phyloP scores from a whole-genome alignment of 169 alveolate species.

The Plasmodium cynomolgi region DNA sequence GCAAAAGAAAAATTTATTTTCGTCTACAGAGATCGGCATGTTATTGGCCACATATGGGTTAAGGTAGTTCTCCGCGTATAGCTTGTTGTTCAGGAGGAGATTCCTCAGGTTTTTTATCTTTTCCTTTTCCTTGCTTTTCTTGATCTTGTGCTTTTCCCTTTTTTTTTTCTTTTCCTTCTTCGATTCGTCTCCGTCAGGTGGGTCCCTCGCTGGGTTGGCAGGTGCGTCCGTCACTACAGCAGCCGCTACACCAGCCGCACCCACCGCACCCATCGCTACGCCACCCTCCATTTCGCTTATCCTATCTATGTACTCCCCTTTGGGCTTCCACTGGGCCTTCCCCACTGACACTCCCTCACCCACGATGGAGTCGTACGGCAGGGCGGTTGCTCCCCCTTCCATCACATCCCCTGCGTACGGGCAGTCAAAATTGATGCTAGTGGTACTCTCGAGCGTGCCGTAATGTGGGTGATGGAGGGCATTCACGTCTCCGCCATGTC shows the following conservation, averaged over 20 bases:
- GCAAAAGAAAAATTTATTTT: conserved; percentile 61
- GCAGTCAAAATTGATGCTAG: not conserved
- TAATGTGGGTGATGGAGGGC: not conserved
- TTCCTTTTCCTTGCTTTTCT: conserved; percentile 9
- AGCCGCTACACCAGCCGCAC: not conserved
- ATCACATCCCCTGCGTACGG: not conserved
- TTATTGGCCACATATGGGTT: conserved; percentile 57
- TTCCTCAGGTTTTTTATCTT: conserved; percentile 25
- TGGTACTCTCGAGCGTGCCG: not conserved
- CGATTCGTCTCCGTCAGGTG: not conserved
- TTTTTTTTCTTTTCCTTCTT: conserved; percentile 8
- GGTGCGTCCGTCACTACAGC: not conserved
- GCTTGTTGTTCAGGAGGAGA: conserved; percentile 24
- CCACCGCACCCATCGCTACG: not conserved
- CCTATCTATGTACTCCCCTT: not conserved
- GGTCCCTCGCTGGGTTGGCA: not conserved
- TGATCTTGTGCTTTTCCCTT: not conserved
- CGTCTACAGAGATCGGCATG: conserved; percentile 65
- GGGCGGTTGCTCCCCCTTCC: not conserved
- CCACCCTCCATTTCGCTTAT: not conserved
- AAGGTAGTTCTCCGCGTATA: conserved; percentile 31
- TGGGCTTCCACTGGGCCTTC: not conserved
- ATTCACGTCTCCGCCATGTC: not conserved
- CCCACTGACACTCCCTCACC: not conserved
- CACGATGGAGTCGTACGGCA: not conserved